phyloP scores from a whole-genome alignment of 2,329 filamentous ascomycete genomes.

The Cadophora gregata region DNA sequence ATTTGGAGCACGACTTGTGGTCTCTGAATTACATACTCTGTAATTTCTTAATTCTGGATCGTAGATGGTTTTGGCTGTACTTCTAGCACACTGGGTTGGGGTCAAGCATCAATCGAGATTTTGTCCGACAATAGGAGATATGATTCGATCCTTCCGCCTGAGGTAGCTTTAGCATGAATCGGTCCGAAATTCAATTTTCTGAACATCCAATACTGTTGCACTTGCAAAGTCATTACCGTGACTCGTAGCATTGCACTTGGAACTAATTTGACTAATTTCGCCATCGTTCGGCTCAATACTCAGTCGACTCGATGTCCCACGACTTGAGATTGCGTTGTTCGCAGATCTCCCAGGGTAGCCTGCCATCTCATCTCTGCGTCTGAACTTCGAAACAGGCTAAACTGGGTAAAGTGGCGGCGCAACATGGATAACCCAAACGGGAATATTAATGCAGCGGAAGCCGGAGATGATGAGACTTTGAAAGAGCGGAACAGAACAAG shows the following conservation, averaged over 20 bases:
- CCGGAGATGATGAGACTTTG: conserved; percentile 8
- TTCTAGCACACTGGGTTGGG: conserved; percentile 28
- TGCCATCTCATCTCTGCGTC: conserved; percentile 13
- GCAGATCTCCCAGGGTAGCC: conserved; percentile 20
- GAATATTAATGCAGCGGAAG: conserved; percentile 9
- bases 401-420: conserved; percentile 1
- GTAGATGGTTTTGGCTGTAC: conserved; percentile 23
- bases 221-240: background rate
- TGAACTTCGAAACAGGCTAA: conserved; percentile 25
- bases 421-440: background rate
- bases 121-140: conserved; percentile 22
- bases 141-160: conserved; percentile 29
- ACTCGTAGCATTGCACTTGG: background rate
- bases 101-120: conserved; percentile 28
- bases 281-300: background rate
- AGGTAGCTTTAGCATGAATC: conserved; percentile 30
- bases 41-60: conserved; percentile 36
- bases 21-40: conserved; percentile 26
- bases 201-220: conserved; percentile 19
- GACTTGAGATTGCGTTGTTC: conserved; percentile 3
- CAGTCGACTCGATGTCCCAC: background rate
- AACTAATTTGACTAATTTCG: background rate
- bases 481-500: background rate
- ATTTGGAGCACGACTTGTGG: conserved; percentile 29
- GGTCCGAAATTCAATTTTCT: conserved; percentile 35